Evolutionary conservation across 805 yeast genomes (phyloP).

Genomic region (Candida methanosorbosa): DNA sequence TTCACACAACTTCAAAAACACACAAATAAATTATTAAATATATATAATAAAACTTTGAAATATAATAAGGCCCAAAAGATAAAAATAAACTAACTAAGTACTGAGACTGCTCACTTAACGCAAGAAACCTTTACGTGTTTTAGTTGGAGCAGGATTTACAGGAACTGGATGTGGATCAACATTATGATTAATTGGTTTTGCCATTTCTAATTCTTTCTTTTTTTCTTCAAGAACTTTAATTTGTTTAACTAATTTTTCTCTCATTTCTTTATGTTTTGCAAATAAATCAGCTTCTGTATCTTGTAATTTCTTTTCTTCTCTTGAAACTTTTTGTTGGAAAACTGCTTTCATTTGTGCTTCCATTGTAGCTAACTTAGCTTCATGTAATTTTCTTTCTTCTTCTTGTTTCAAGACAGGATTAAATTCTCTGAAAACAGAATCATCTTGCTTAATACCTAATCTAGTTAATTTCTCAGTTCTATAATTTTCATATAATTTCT

Average conservation of each 20-base stretch:
- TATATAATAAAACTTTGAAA: no score
- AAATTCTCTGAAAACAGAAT: conserved; percentile 86
- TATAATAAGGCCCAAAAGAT: not conserved
- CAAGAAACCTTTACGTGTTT: conserved; percentile 73
- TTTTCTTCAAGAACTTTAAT: conserved; percentile 86
- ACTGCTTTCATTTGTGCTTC: conserved; percentile 95
- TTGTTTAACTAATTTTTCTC: conserved; percentile 85
- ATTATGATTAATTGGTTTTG: conserved; percentile 43
- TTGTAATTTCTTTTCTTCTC: conserved; percentile 95
- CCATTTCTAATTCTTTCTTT: conserved; percentile 65
- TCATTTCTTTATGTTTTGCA: conserved; percentile 94
- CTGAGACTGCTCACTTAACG: no score
- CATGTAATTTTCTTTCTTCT: conserved; percentile 89
- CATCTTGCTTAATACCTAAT: conserved; percentile 90
- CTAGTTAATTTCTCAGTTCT: conserved; percentile 71
- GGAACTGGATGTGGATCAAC: conserved; percentile 21
- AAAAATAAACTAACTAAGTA: not conserved
- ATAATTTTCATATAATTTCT: conserved; percentile 76
- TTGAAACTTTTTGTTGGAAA: conserved; percentile 92
- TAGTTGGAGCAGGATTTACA: conserved; percentile 37
- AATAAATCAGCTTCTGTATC: conserved; percentile 95
- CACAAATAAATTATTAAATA: no score
- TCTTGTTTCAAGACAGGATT: conserved; percentile 89
- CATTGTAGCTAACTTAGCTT: conserved; percentile 87
- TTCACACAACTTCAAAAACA: no score